Percentiles rank a stretch among this genome's conserved stretches.
Evolutionary conservation across 2,329 filamentous ascomycete species (phyloP).

Genomic region (Fusarium pseudograminearum): DNA sequence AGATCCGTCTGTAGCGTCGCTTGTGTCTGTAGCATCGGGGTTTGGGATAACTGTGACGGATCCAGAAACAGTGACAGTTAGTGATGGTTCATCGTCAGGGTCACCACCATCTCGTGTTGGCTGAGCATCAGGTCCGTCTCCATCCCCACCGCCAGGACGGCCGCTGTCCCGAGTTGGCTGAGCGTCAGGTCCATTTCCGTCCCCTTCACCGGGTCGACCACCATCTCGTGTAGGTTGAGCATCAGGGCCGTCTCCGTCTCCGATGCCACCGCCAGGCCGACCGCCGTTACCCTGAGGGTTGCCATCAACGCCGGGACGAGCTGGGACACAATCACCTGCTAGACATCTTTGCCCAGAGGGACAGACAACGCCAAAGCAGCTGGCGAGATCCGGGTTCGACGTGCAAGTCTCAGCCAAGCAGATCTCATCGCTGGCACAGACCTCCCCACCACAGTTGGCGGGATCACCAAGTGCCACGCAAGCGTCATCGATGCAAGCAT

Average conservation of each 20-base stretch:
- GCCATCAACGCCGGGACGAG: not conserved
- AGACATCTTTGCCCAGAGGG: constrained; percentile 7
- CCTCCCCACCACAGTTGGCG: constrained; percentile 14
- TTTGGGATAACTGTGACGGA: not conserved
- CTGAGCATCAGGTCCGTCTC: not conserved
- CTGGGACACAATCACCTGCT: constrained; percentile 12
- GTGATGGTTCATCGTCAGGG: not conserved
- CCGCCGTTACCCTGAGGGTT: not conserved
- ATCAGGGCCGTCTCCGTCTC: not conserved
- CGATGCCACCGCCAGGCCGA: constrained; percentile 1
- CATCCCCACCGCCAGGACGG: not conserved
- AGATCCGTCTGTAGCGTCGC: not conserved
- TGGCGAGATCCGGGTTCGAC: not conserved
- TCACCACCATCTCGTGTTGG: not conserved
- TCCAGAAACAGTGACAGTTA: not conserved
- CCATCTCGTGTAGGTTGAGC: not conserved
- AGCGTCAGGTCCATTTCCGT: not conserved
- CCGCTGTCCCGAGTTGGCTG: not conserved
- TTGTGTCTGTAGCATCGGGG: not conserved
- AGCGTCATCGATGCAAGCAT: constrained; percentile 24
- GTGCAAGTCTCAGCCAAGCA: constrained; percentile 30
- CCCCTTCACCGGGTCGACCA: constrained; percentile 4
- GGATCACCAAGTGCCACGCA: constrained; percentile 27
- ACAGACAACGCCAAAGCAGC: constrained; percentile 5
- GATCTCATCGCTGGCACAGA: constrained; percentile 18